phyloP scores from a whole-genome alignment of 179 eudicot species.

The Spergularia azorica region DNA sequence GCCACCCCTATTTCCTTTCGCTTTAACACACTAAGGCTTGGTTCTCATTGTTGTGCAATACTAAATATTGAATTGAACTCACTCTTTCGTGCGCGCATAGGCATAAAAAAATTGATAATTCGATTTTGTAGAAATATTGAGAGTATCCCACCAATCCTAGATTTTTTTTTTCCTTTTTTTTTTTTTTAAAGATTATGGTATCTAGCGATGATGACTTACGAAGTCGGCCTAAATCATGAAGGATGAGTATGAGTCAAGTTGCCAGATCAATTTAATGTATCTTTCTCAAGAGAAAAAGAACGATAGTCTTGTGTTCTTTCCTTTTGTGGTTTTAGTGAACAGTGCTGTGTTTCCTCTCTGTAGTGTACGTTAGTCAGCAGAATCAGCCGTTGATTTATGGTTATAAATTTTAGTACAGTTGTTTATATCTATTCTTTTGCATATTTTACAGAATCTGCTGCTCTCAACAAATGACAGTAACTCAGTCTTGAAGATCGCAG shows the following conservation, averaged over 20 bases:
- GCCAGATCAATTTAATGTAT: not conserved
- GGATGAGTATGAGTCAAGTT: not conserved
- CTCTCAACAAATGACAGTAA: slow-evolving; percentile 59
- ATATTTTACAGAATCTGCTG: slow-evolving; percentile 73
- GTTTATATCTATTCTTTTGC: slow-evolving; percentile 5
- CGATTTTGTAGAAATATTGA: no score
- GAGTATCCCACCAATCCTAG: no score
- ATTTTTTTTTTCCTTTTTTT: no score
- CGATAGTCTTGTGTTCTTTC: not conserved
- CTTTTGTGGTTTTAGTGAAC: not conserved
- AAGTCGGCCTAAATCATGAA: not conserved
- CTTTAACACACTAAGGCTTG: no score
- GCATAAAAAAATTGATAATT: no score
- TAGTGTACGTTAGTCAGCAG: not conserved
- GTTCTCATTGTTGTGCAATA: no score
- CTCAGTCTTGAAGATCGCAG: slow-evolving; percentile 86
- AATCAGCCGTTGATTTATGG: slow-evolving; percentile 3
- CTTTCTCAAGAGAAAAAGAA: not conserved
- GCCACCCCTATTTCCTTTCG: no score
- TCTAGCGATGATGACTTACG: not conserved
- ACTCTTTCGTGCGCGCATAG: not conserved
- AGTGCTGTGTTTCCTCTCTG: not conserved
- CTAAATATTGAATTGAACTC: not conserved
- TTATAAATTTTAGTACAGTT: slow-evolving; percentile 1
- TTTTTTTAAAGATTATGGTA: no score